Conservation (phyloP, 2,329 filamentous ascomycete species). For the Monosporascus sp. region DNA sequence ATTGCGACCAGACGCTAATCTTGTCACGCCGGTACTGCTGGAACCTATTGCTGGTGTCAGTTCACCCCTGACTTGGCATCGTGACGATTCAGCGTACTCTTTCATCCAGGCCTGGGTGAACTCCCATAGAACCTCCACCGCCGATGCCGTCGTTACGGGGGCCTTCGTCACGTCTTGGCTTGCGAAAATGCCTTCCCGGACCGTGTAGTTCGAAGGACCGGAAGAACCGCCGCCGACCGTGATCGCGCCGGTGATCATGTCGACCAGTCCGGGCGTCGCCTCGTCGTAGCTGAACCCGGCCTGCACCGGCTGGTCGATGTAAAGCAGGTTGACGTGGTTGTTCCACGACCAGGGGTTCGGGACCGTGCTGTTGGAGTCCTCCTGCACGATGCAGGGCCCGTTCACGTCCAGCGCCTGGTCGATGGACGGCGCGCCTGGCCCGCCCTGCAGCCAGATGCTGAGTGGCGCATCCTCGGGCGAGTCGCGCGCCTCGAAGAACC, state of each 20-base stretch:
- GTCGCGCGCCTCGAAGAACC: slow-evolving; percentile 26
- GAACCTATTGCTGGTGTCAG: slow-evolving; percentile 26
- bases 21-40: slow-evolving; percentile 41
- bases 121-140: slow-evolving; percentile 47
- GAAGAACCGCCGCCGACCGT: slow-evolving; percentile 1
- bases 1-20: slow-evolving; percentile 34
- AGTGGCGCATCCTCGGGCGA: slow-evolving; percentile 28
- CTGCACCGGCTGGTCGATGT: slow-evolving; percentile 53
- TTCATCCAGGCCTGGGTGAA: slow-evolving; percentile 52
- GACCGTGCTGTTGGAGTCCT: slow-evolving; percentile 42
- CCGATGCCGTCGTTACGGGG: slow-evolving; percentile 43
- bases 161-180: slow-evolving; percentile 36
- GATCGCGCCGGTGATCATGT: slow-evolving; percentile 10
- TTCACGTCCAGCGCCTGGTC: slow-evolving; percentile 45
- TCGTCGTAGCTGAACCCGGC: slow-evolving; percentile 25
- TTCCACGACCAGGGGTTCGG: slow-evolving; percentile 56
- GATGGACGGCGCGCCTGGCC: slow-evolving; percentile 52
- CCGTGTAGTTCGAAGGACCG: slow-evolving; percentile 4
- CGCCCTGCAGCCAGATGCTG: slow-evolving; percentile 55
- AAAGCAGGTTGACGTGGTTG: slow-evolving; percentile 57
- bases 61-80: background rate
- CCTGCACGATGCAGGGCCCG: slow-evolving; percentile 47
- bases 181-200: slow-evolving; percentile 34
- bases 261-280: slow-evolving; percentile 18
- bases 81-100: slow-evolving; percentile 23